Percentiles rank a stretch among this genome's conserved stretches.
Evolutionary conservation across 345 rosid genomes (phyloP).

Genomic region (Gossypium rotundifolium): DNA sequence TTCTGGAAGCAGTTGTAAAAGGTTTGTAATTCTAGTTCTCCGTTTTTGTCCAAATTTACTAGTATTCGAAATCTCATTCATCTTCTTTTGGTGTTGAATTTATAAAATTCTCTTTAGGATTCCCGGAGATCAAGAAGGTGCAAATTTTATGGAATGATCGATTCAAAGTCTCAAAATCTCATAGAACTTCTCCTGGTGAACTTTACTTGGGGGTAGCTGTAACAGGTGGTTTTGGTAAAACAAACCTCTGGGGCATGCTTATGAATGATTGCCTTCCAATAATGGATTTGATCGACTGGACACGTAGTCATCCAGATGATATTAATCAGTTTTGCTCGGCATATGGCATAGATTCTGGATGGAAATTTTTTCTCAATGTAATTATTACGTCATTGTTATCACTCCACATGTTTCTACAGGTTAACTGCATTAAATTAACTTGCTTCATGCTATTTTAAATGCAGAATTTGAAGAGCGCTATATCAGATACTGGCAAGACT

Average conservation of each 20-base stretch:
- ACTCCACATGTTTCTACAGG: not conserved
- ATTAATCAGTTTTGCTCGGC: constrained; percentile 61
- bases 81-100: not conserved
- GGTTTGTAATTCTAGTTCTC: constrained; percentile 1
- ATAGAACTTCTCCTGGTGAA: constrained; percentile 41
- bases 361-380: constrained; percentile 62
- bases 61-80: not conserved
- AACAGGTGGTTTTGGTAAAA: constrained; percentile 36
- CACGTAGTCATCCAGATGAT: constrained; percentile 81
- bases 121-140: constrained; percentile 61
- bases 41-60: not conserved
- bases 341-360: constrained; percentile 71
- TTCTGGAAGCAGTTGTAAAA: constrained; percentile 6
- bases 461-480: constrained; percentile 72
- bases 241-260: constrained; percentile 54
- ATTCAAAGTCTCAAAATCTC: constrained; percentile 33
- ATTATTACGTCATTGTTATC: constrained; percentile 3
- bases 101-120: constrained; percentile 41
- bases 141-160: constrained; percentile 71
- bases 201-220: constrained; percentile 64
- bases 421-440: not conserved
- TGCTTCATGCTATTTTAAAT: constrained; percentile 9
- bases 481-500: constrained; percentile 71
- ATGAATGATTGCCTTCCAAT: constrained; percentile 54
- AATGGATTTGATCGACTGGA: constrained; percentile 79